Conservation (phyloP, 345 rosid genomes). For the Syzygium aromaticum region DNA sequence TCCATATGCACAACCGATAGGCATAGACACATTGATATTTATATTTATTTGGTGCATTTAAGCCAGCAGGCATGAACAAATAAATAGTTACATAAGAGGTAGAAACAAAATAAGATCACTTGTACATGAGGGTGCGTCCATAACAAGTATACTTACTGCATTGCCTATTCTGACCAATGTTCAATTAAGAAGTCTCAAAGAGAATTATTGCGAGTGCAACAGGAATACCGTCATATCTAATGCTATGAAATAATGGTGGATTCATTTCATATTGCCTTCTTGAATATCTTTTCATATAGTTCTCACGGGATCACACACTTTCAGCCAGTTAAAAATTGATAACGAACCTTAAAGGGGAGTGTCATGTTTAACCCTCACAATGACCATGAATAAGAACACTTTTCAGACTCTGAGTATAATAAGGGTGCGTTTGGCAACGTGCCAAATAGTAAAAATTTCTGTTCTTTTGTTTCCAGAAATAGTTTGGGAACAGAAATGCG, state of each 20-base stretch:
- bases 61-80: not conserved
- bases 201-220: not conserved
- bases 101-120: not conserved
- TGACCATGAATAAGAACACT: not conserved
- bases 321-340: not conserved
- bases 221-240: not conserved
- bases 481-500: too few species aligned
- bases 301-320: not conserved
- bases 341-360: not conserved
- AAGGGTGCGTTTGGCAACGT: too few species aligned
- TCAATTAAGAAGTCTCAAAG: not conserved
- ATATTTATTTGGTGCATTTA: not conserved
- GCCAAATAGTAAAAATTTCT: too few species aligned
- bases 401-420: not conserved
- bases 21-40: not conserved
- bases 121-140: not conserved
- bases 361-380: not conserved
- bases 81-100: not conserved
- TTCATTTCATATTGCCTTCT: not conserved
- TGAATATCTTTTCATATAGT: not conserved
- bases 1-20: not conserved
- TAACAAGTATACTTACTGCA: not conserved
- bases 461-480: too few species aligned
- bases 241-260: not conserved
- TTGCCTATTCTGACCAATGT: not conserved